phyloP scores from a whole-genome alignment of 345 rosid genomes.

The Populus euphratica region DNA sequence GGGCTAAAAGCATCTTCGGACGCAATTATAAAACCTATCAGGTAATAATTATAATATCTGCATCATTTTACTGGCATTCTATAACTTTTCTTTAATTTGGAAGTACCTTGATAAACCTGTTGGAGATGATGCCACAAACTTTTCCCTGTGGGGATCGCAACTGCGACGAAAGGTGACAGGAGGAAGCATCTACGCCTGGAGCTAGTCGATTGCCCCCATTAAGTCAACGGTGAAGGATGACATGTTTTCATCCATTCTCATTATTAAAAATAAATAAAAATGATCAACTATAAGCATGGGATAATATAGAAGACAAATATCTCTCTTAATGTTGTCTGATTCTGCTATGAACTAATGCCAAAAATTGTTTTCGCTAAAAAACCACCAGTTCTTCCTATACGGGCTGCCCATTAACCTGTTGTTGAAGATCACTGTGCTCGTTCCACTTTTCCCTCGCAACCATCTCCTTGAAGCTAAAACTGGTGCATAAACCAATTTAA shows the following conservation, averaged over 20 bases:
- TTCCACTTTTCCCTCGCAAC: not conserved
- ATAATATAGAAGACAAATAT: slow-evolving; percentile 24
- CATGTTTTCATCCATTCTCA: not conserved
- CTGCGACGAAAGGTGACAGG: not conserved
- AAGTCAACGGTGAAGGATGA: not conserved
- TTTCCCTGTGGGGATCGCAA: not conserved
- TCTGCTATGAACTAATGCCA: slow-evolving; percentile 35
- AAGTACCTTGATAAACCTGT: no score
- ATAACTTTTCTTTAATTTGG: no score
- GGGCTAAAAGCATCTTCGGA: no score
- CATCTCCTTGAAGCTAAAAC: not conserved
- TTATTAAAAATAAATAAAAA: not conserved
- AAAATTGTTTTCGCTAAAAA: slow-evolving; percentile 16
- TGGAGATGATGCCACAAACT: not conserved
- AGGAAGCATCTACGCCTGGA: not conserved
- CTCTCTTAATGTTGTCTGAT: slow-evolving; percentile 12
- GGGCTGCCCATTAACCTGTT: slow-evolving; percentile 8
- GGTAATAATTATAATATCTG: no score
- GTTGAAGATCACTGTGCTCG: not conserved
- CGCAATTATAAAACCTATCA: no score
- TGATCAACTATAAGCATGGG: slow-evolving; percentile 12
- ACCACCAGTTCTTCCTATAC: slow-evolving; percentile 16
- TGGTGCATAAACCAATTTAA: slow-evolving; percentile 13
- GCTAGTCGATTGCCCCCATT: not conserved
- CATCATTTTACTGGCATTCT: no score